phyloP scores from a whole-genome alignment of 2,329 filamentous ascomycete species.

The Phaeomoniella chlamydospora region DNA sequence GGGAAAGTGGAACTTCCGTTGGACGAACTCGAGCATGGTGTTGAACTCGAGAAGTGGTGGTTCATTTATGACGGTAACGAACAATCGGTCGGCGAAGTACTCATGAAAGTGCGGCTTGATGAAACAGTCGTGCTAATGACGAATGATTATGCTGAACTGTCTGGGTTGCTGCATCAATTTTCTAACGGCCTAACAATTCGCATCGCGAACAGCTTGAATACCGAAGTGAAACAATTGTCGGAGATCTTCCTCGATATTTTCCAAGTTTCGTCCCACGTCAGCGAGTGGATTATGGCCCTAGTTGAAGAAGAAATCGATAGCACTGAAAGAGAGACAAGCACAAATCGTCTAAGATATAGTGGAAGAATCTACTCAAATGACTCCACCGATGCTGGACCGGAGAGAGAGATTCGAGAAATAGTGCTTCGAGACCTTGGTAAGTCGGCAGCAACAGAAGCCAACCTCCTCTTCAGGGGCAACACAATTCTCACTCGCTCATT shows the following conservation, averaged over 20 bases:
- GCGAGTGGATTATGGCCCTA: constrained; percentile 82
- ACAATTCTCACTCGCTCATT: constrained; percentile 85
- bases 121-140: constrained; percentile 81
- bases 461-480: constrained; percentile 88
- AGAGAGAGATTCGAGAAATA: constrained; percentile 34
- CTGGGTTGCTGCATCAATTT: constrained; percentile 73
- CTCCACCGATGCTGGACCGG: constrained; percentile 38
- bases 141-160: constrained; percentile 70
- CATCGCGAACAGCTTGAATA: constrained; percentile 64
- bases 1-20: constrained; percentile 64
- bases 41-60: constrained; percentile 80
- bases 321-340: constrained; percentile 64
- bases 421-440: constrained; percentile 50
- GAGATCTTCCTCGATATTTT: constrained; percentile 89
- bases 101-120: constrained; percentile 70
- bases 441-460: constrained; percentile 63
- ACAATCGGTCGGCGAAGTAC: constrained; percentile 65
- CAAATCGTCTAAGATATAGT: constrained; percentile 45
- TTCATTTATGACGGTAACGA: constrained; percentile 63
- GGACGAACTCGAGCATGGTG: constrained; percentile 61
- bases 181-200: constrained; percentile 70
- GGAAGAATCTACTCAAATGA: constrained; percentile 51
- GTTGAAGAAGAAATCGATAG: constrained; percentile 97
- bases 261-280: constrained; percentile 71
- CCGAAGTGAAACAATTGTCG: constrained; percentile 63